A percentile compares a stretch with the other conserved stretches of the same genome.
These are phyloP conservation scores for Raffaelea deltoideospora DNA, from an alignment of 2,329 filamentous ascomycete genomes.

Conservation along the genomic window DNA sequence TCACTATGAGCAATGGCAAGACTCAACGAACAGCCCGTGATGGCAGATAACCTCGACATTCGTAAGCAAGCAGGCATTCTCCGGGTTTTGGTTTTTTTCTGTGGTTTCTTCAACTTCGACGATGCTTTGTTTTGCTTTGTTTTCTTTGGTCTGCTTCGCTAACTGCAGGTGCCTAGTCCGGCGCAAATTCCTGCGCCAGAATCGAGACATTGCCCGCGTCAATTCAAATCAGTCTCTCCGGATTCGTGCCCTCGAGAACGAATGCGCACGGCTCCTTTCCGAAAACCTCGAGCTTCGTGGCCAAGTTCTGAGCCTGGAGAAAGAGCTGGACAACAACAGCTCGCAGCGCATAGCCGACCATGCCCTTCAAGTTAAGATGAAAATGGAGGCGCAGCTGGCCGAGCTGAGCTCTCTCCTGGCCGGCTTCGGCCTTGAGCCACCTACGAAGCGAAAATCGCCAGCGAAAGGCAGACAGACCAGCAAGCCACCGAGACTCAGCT, in stretches of 20 bases:
- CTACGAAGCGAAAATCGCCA: constrained; percentile 31
- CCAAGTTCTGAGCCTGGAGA: constrained; percentile 54
- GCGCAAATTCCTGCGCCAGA: constrained; percentile 66
- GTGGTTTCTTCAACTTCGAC: background rate
- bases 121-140: background rate
- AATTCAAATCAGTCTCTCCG: constrained; percentile 66
- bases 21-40: constrained; percentile 58
- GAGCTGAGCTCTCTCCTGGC: constrained; percentile 56
- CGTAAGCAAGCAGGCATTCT: too few relatives aligned
- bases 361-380: constrained; percentile 52
- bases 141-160: background rate
- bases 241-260: constrained; percentile 62
- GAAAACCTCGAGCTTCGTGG: constrained; percentile 63
- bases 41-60: constrained; percentile 55
- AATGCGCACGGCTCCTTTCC: constrained; percentile 58
- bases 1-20: constrained; percentile 51
- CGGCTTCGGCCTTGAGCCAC: constrained; percentile 46
- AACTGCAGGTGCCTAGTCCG: constrained; percentile 38
- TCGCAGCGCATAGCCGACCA: constrained; percentile 47
- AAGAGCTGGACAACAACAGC: constrained; percentile 47
- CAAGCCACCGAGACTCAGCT: constrained; percentile 26
- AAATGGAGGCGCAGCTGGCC: constrained; percentile 56
- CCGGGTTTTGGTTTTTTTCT: too few relatives aligned
- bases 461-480: constrained; percentile 23
- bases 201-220: constrained; percentile 65